These are phyloP conservation scores for Lanmaoa rubissima DNA, from an alignment of 768 basidiomycete species.

Conservation along the genomic window DNA sequence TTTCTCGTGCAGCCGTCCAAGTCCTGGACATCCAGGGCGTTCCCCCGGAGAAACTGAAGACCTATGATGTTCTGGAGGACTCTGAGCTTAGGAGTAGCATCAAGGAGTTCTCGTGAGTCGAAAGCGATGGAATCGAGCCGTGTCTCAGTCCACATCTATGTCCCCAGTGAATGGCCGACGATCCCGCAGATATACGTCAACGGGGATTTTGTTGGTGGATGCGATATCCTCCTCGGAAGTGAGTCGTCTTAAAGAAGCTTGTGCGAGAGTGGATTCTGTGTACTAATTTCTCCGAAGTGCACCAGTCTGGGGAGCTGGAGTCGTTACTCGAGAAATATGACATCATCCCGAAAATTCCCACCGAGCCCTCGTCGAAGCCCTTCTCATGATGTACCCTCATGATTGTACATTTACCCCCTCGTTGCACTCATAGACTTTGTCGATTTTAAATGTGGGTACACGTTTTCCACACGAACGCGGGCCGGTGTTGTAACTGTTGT, in stretches of 20 bases:
- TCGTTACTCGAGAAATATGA: slow-evolving; percentile 69
- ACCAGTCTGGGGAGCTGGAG: slow-evolving; percentile 93
- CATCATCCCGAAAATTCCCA: slow-evolving; percentile 54
- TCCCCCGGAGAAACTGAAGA: slow-evolving; percentile 74
- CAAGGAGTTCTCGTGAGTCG: slow-evolving; percentile 95
- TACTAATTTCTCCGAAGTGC: slow-evolving; percentile 60
- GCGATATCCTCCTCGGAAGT: slow-evolving; percentile 92
- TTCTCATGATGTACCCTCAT: background rate
- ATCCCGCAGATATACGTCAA: slow-evolving; percentile 94
- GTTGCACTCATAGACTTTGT: background rate
- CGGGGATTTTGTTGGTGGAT: slow-evolving; percentile 95
- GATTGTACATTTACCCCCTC: background rate
- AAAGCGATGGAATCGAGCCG: background rate
- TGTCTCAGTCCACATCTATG: background rate
- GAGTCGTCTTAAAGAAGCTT: slow-evolving; percentile 34
- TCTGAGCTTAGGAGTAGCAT: slow-evolving; percentile 78
- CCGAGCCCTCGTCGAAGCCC: slow-evolving; percentile 1
- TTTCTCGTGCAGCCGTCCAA: slow-evolving; percentile 92
- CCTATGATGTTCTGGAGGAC: slow-evolving; percentile 90
- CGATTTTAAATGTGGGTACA: background rate
- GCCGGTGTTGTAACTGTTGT: too few relatives aligned
- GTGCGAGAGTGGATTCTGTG: background rate
- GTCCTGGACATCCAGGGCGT: slow-evolving; percentile 85
- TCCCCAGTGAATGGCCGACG: slow-evolving; percentile 90
- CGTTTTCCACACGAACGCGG: background rate